Percentiles rank a stretch among this genome's conserved stretches.
These are phyloP conservation scores for Fusarium camptoceras DNA, from an alignment of 2,329 filamentous ascomycete genomes.

Conservation along the genomic window DNA sequence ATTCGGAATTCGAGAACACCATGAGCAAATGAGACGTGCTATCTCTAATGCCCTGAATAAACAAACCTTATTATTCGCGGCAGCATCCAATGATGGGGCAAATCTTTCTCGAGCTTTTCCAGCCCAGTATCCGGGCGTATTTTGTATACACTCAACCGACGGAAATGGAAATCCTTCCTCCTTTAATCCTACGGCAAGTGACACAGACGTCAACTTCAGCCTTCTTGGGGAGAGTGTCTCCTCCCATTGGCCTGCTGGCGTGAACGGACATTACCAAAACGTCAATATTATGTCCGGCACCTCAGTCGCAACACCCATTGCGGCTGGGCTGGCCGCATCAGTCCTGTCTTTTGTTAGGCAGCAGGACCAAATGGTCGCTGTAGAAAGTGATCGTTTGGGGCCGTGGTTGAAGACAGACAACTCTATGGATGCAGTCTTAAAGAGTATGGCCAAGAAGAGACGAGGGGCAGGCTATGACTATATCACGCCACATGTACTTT, in stretches of 20 bases:
- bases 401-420: background rate
- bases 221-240: slow-evolving; percentile 12
- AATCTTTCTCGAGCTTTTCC: slow-evolving; percentile 15
- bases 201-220: slow-evolving; percentile 11
- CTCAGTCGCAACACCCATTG: background rate
- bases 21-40: background rate
- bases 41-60: background rate
- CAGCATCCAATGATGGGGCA: slow-evolving; percentile 21
- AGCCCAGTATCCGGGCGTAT: slow-evolving; percentile 8
- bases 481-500: background rate
- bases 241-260: slow-evolving; percentile 15
- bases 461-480: background rate
- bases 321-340: background rate
- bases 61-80: slow-evolving; percentile 8
- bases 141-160: slow-evolving; percentile 28
- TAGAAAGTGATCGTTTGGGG: background rate
- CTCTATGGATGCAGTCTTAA: background rate
- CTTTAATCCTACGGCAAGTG: slow-evolving; percentile 19
- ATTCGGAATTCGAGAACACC: slow-evolving; percentile 18
- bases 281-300: background rate
- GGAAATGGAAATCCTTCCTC: slow-evolving; percentile 5
- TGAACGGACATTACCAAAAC: background rate
- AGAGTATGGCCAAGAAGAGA: background rate
- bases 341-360: background rate
- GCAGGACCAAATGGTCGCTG: background rate